Percentiles rank a stretch among this genome's conserved stretches.
Evolutionary conservation across 768 basidiomycete species (phyloP).

Genomic region (Mycena vulgaris): DNA sequence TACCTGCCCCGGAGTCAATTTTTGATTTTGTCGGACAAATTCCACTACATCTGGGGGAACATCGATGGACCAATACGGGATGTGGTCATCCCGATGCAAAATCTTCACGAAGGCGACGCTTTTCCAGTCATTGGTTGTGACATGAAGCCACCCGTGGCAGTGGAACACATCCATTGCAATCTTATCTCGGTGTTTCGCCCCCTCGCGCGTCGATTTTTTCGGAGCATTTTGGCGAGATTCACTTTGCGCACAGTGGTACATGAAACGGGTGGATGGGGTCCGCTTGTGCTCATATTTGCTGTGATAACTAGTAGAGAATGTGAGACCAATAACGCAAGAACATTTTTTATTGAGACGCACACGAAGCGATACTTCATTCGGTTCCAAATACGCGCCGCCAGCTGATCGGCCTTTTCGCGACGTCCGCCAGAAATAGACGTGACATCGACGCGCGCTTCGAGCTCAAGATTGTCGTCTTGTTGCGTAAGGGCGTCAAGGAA

Average conservation of each 20-base stretch:
- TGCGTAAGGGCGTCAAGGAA: no score
- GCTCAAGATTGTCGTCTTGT: no score
- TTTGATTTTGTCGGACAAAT: not conserved
- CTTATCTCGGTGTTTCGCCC: conserved; percentile 1
- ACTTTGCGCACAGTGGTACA: conserved; percentile 10
- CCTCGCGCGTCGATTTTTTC: not conserved
- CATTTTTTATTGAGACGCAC: no score
- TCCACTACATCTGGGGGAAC: not conserved
- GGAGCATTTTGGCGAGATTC: not conserved
- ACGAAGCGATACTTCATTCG: no score
- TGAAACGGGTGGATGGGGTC: not conserved
- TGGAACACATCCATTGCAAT: not conserved
- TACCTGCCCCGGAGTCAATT: not conserved
- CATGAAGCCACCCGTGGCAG: conserved; percentile 14
- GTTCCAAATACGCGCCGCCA: no score
- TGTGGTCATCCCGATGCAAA: not conserved
- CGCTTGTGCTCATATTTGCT: not conserved
- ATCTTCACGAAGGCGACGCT: conserved; percentile 11
- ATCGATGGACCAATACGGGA: conserved; percentile 4
- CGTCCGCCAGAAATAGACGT: not conserved
- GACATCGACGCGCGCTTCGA: conserved; percentile 1
- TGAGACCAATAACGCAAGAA: no score
- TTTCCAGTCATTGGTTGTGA: not conserved
- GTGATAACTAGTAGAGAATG: not conserved
- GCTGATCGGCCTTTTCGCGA: no score